Percentiles rank a stretch among this genome's conserved stretches.
These are phyloP conservation scores for Chaetomium strumarium DNA, from an alignment of 2,329 filamentous ascomycete species.

Conservation along the genomic window DNA sequence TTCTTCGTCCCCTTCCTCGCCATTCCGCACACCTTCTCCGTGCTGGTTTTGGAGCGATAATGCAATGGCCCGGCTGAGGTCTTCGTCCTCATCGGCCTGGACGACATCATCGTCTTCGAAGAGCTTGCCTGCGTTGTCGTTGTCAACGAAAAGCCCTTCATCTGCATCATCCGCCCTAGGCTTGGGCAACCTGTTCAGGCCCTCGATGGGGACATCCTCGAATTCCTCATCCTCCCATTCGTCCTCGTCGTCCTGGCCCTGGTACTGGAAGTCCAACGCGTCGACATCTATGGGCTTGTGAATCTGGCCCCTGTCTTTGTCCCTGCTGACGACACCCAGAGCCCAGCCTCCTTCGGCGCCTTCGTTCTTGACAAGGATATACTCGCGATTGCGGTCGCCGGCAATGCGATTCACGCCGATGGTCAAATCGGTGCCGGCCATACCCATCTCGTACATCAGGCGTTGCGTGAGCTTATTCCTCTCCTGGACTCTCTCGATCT, in stretches of 20 bases:
- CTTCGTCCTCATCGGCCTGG: conserved; percentile 43
- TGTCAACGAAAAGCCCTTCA: conserved; percentile 52
- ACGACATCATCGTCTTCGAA: conserved; percentile 32
- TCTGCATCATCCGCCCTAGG: conserved; percentile 38
- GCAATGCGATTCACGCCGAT: conserved; percentile 64
- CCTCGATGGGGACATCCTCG: conserved; percentile 88
- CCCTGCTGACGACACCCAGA: conserved; percentile 82
- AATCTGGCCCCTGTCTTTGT: conserved; percentile 70
- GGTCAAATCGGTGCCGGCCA: conserved; percentile 70
- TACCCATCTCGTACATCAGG: conserved; percentile 89
- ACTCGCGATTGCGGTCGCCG: conserved; percentile 85
- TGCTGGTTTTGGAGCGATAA: conserved; percentile 71
- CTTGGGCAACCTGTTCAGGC: conserved; percentile 77
- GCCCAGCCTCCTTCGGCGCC: conserved; percentile 95
- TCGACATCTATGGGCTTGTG: conserved; percentile 94
- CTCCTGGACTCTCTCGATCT: conserved; percentile 89
- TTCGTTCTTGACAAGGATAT: conserved; percentile 93
- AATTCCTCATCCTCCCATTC: conserved; percentile 75
- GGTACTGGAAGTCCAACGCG: conserved; percentile 51
- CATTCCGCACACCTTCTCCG: conserved; percentile 23
- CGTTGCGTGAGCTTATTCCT: conserved; percentile 91
- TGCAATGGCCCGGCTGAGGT: conserved; percentile 75
- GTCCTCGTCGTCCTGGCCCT: conserved; percentile 51
- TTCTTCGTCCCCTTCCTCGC: conserved; percentile 36
- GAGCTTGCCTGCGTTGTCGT: conserved; percentile 26